A percentile compares a stretch with the other conserved stretches of the same genome.
phyloP scores from a whole-genome alignment of 139 green algal species.

The Gonium pectorale region DNA sequence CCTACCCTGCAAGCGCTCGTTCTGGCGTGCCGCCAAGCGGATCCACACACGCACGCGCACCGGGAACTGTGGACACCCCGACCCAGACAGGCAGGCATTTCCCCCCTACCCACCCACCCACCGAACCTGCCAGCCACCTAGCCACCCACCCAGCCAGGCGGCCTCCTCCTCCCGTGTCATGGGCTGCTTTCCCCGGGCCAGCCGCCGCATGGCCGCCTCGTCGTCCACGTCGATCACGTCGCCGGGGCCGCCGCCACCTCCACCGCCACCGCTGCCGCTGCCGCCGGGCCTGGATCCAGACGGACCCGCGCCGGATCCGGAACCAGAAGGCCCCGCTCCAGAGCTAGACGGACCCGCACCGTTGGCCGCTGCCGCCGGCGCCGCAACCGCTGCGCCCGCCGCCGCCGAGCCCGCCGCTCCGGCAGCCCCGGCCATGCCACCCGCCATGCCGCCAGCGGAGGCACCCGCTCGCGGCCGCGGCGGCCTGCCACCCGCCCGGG shows the following conservation, averaged over 20 bases:
- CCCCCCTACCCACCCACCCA: too few species aligned
- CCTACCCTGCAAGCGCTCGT: too few species aligned
- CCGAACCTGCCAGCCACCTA: too few species aligned
- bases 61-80: too few species aligned
- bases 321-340: neutral
- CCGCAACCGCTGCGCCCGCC: neutral
- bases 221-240: conserved; percentile 45
- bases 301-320: neutral
- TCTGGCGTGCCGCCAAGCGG: too few species aligned
- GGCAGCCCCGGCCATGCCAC: neutral
- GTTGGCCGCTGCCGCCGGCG: neutral
- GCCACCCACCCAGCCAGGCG: conserved; percentile 18
- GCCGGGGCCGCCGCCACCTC: neutral
- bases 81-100: too few species aligned
- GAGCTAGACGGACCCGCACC: too few species aligned
- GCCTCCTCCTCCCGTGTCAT: conserved; percentile 7
- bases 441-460: neutral
- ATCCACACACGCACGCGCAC: too few species aligned
- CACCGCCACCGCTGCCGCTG: neutral
- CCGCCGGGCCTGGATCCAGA: conserved; percentile 2
- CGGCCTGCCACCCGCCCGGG: neutral
- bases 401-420: neutral
- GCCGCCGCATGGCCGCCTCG: conserved; percentile 7
- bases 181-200: conserved; percentile 33
- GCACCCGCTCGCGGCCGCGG: neutral